phyloP scores from a whole-genome alignment of 768 basidiomycete species.

The Austroboletus eburneus region DNA sequence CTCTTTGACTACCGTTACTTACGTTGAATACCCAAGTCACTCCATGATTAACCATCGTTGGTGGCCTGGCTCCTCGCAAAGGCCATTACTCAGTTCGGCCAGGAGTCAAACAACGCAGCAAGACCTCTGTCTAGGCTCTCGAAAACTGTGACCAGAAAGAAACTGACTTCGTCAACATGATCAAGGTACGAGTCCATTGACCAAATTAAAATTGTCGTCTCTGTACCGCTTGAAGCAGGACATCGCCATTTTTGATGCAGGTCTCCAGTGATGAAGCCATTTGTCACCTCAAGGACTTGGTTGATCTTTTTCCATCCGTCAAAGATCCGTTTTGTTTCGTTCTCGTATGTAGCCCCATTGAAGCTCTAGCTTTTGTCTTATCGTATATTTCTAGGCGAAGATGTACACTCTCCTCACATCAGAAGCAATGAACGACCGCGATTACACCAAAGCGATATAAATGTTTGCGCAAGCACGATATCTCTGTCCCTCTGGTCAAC shows the following conservation, averaged over 20 bases:
- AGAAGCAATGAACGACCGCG: constrained; percentile 2
- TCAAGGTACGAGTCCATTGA: constrained; percentile 9
- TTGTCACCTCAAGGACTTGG: background rate
- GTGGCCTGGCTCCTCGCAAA: constrained; percentile 8
- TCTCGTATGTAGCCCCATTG: constrained; percentile 4
- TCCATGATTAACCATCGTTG: constrained; percentile 4
- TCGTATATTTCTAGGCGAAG: constrained; percentile 6
- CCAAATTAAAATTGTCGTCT: background rate
- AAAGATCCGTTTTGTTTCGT: constrained; percentile 7
- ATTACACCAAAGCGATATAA: background rate
- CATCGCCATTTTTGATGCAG: constrained; percentile 8
- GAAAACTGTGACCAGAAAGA: constrained; percentile 1
- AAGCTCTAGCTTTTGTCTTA: background rate
- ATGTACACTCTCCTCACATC: constrained; percentile 11
- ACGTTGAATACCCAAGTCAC: constrained; percentile 6
- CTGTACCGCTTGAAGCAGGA: constrained; percentile 1
- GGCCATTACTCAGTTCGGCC: background rate
- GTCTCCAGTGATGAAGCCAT: constrained; percentile 2
- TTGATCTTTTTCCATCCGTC: background rate
- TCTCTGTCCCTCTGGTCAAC: constrained; percentile 9
- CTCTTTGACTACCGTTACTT: background rate
- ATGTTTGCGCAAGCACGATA: constrained; percentile 7
- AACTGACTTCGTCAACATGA: constrained; percentile 2
- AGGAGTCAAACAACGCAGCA: background rate
- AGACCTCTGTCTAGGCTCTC: constrained; percentile 1